Conservation (phyloP, 2,329 filamentous ascomycete species). For the Pestalotiopsis sp. region DNA sequence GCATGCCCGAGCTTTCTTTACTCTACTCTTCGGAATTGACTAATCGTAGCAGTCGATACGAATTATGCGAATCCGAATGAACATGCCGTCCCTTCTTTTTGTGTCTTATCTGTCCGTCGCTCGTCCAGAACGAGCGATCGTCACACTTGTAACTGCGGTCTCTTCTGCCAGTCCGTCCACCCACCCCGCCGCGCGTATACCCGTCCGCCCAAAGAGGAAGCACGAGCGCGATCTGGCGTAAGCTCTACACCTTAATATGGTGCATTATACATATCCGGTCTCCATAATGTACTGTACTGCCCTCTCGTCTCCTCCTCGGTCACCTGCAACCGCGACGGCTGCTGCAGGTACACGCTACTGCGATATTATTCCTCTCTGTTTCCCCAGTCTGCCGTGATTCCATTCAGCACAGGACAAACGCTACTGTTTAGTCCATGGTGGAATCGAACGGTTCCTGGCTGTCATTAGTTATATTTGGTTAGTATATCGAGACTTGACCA, state of each 20-base stretch:
- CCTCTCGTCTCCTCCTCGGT: neutral
- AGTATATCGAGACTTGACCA: too few relatives aligned
- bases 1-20: neutral
- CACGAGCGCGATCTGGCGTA: neutral
- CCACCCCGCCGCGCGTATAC: slow-evolving; percentile 2
- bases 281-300: neutral
- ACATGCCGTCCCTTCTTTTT: neutral
- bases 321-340: neutral
- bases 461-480: too few relatives aligned
- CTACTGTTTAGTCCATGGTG: too few relatives aligned
- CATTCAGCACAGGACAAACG: too few relatives aligned
- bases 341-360: slow-evolving; percentile 2
- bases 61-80: neutral
- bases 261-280: neutral
- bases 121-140: neutral
- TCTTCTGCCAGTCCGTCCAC: neutral
- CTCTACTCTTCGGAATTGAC: neutral
- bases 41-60: neutral
- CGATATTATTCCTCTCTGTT: neutral
- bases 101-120: neutral
- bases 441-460: too few relatives aligned
- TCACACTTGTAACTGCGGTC: neutral
- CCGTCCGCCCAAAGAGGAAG: slow-evolving; percentile 5
- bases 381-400: too few relatives aligned
- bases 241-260: slow-evolving; percentile 6